phyloP scores from a whole-genome alignment of 2,329 filamentous ascomycete genomes.

The Tolypocladium tropicale region DNA sequence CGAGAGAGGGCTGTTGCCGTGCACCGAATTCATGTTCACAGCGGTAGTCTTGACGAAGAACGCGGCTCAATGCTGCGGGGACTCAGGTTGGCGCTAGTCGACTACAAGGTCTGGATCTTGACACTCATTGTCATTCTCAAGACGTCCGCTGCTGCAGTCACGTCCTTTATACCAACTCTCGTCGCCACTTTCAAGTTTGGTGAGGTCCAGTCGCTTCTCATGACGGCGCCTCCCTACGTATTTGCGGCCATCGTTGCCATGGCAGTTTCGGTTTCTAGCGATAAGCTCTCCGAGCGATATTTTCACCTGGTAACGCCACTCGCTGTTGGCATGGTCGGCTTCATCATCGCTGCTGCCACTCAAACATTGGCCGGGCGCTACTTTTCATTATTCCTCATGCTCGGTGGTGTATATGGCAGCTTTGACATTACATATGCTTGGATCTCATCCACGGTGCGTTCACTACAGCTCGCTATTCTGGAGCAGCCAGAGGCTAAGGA shows the following conservation, averaged over 20 bases:
- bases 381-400: not conserved
- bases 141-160: slow-evolving; percentile 6
- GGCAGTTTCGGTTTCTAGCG: not conserved
- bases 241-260: not conserved
- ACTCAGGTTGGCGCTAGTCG: slow-evolving; percentile 14
- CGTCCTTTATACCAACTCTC: slow-evolving; percentile 5
- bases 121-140: slow-evolving; percentile 6
- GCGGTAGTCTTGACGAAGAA: slow-evolving; percentile 7
- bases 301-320: not conserved
- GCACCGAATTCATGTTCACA: slow-evolving; percentile 3
- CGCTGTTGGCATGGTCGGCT: not conserved
- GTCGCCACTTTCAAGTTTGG: slow-evolving; percentile 24
- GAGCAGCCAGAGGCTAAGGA: not conserved
- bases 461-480: not conserved
- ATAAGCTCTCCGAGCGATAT: not conserved
- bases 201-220: slow-evolving; percentile 8
- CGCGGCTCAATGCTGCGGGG: slow-evolving; percentile 9
- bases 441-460: not conserved
- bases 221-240: not conserved
- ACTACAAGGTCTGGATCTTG: slow-evolving; percentile 12
- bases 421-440: not conserved
- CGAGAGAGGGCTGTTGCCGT: slow-evolving; percentile 12
- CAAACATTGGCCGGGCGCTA: not conserved
- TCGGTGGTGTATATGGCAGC: not conserved
- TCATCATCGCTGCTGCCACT: not conserved